Evolutionary conservation across 164 flowering plant species (phyloP).

Genomic region (Taxillus chinensis): DNA sequence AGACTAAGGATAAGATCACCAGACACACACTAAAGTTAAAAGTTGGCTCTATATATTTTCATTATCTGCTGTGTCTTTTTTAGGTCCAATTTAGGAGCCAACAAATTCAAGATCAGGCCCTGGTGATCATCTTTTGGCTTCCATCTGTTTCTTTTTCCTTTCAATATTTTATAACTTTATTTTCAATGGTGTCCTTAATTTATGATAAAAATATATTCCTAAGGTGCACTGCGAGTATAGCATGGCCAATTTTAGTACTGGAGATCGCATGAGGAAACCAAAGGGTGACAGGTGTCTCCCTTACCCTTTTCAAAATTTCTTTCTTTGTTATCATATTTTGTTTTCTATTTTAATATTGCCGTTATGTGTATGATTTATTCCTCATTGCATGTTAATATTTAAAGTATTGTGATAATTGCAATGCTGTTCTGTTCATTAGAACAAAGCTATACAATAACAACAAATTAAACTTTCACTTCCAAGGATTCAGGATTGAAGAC

Average conservation of each 20-base stretch:
- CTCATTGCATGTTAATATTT: too few species aligned
- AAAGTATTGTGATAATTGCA: too few species aligned
- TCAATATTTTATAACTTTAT: not conserved
- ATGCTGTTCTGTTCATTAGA: too few species aligned
- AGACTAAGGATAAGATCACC: too few species aligned
- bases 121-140: conserved; percentile 37
- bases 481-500: too few species aligned
- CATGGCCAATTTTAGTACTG: conserved; percentile 98
- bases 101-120: conserved; percentile 68
- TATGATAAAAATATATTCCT: not conserved
- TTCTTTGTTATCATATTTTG: too few species aligned
- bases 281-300: conserved; percentile 80
- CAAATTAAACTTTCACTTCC: too few species aligned
- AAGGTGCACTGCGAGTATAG: conserved; percentile 95
- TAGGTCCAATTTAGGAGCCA: conserved; percentile 86
- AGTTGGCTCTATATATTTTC: not conserved
- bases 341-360: too few species aligned
- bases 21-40: too few species aligned
- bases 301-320: not conserved
- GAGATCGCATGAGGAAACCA: conserved; percentile 81
- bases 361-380: too few species aligned
- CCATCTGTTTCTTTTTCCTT: not conserved
- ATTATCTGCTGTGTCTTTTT: conserved; percentile 3
- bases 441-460: too few species aligned
- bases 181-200: too few species aligned